These are phyloP conservation scores for Debaryomyces hansenii DNA, from an alignment of 805 yeast species.

Conservation along the genomic window DNA sequence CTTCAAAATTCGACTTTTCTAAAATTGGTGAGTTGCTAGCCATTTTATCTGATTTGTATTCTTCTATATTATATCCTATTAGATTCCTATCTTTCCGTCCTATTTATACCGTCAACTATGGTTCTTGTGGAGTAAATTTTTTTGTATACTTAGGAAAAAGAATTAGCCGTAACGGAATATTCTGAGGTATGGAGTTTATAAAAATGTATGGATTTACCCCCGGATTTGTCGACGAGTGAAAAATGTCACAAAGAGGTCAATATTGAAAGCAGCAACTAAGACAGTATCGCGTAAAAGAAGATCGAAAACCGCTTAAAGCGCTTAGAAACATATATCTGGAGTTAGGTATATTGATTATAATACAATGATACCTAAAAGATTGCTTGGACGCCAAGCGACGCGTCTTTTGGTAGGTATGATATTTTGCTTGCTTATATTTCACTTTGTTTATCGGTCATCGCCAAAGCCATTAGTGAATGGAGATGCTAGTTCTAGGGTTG, in stretches of 20 bases:
- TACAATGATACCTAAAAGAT: too few relatives aligned
- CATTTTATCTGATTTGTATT: neutral
- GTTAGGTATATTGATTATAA: too few relatives aligned
- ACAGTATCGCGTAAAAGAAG: neutral
- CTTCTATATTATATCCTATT: neutral
- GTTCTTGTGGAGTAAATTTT: neutral
- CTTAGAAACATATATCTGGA: neutral
- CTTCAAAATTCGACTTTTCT: conserved; percentile 1
- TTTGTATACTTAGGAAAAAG: neutral
- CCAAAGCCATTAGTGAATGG: too few relatives aligned
- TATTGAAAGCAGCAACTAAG: neutral
- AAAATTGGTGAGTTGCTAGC: neutral
- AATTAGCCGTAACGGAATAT: neutral
- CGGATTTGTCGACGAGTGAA: too few relatives aligned
- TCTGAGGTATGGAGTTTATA: neutral
- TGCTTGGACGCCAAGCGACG: too few relatives aligned
- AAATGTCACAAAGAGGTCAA: too few relatives aligned
- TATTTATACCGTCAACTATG: neutral
- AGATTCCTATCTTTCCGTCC: neutral
- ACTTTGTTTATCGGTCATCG: too few relatives aligned
- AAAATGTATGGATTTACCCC: too few relatives aligned
- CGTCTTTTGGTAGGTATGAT: too few relatives aligned
- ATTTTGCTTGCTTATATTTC: too few relatives aligned
- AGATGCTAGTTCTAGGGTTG: too few relatives aligned
- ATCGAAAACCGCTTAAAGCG: neutral